These are phyloP conservation scores for Cladophialophora yegresii DNA, from an alignment of 2,329 filamentous ascomycete species.

Conservation along the genomic window DNA sequence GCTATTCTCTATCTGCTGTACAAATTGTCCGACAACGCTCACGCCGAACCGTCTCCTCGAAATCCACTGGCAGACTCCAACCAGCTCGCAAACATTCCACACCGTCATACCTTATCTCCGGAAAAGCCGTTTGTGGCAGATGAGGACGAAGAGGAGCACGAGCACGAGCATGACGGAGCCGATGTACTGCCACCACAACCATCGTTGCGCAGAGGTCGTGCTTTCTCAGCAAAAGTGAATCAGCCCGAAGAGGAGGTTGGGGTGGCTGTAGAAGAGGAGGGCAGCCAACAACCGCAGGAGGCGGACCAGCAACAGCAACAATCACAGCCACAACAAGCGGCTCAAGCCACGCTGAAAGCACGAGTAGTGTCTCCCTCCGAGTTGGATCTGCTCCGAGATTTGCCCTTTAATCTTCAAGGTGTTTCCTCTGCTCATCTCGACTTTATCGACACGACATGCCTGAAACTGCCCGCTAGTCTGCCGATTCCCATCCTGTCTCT, in stretches of 20 bases:
- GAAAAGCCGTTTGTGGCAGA: conserved; percentile 19
- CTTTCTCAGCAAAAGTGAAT: conserved; percentile 11
- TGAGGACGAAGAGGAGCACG: conserved; percentile 21
- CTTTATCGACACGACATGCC: conserved; percentile 67
- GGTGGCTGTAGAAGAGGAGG: conserved; percentile 13
- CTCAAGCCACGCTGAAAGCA: conserved; percentile 15
- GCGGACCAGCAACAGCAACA: conserved; percentile 1
- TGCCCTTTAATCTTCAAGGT: conserved; percentile 91
- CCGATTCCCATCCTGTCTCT: conserved; percentile 83
- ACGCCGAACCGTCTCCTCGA: conserved; percentile 51
- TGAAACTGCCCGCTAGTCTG: conserved; percentile 76
- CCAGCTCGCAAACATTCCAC: conserved; percentile 39
- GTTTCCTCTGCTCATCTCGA: conserved; percentile 81
- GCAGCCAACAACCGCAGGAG: not conserved
- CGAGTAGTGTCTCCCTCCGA: conserved; percentile 56
- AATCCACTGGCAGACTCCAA: conserved; percentile 45
- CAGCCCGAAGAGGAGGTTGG: conserved; percentile 12
- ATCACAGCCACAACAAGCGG: conserved; percentile 5
- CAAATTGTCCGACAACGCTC: conserved; percentile 70
- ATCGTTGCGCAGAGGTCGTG: not conserved
- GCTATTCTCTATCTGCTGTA: conserved; percentile 90
- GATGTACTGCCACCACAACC: not conserved
- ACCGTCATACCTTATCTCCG: conserved; percentile 20
- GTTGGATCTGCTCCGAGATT: conserved; percentile 69
- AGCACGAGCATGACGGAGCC: conserved; percentile 4